phyloP scores from a whole-genome alignment of 441 rosid species.

The Eruca vesicaria region DNA sequence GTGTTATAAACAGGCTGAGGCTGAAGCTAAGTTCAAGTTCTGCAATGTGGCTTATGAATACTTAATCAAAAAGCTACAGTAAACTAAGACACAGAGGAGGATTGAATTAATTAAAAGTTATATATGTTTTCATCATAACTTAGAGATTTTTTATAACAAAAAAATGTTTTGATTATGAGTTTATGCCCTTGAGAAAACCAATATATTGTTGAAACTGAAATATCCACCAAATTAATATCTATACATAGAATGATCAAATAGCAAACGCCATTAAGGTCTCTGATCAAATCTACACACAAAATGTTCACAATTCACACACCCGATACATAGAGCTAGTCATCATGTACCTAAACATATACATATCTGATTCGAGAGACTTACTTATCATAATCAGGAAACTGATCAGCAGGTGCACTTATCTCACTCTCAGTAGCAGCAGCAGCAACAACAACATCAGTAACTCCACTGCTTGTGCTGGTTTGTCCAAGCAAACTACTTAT shows the following conservation, averaged over 20 bases:
- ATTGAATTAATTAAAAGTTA: neutral
- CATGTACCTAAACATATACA: slow-evolving; percentile 11
- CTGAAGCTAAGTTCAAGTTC: slow-evolving; percentile 39
- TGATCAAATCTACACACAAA: slow-evolving; percentile 14
- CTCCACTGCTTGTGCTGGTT: slow-evolving; percentile 22
- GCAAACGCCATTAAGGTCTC: slow-evolving; percentile 5
- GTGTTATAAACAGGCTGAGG: slow-evolving; percentile 53
- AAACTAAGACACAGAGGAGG: neutral
- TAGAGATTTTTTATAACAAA: neutral
- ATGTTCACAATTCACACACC: slow-evolving; percentile 15
- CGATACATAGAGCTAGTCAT: slow-evolving; percentile 21
- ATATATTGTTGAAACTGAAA: neutral
- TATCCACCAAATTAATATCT: neutral
- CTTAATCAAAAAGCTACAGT: neutral
- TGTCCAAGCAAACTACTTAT: slow-evolving; percentile 86
- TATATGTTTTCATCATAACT: neutral
- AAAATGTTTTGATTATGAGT: neutral
- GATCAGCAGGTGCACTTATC: slow-evolving; percentile 38
- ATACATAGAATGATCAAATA: neutral
- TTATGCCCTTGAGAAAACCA: neutral
- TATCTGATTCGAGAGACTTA: too few species aligned
- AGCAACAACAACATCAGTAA: neutral
- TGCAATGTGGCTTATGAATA: neutral
- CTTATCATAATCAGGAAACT: slow-evolving; percentile 24
- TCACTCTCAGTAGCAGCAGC: slow-evolving; percentile 5